phyloP scores from a whole-genome alignment of 768 basidiomycete genomes.

The Boletus fagicola region DNA sequence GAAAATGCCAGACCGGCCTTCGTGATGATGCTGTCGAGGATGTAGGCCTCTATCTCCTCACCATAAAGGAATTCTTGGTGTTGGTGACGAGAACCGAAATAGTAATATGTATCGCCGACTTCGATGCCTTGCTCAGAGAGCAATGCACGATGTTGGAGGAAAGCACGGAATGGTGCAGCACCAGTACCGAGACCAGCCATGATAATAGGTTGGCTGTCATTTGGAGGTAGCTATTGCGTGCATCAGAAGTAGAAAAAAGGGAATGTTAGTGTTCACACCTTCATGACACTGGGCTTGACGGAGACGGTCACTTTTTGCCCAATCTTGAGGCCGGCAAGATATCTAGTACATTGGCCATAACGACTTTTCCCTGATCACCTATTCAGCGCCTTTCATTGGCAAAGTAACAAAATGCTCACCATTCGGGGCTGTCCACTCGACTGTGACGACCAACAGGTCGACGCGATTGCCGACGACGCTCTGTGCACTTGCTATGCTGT shows the following conservation, averaged over 20 bases:
- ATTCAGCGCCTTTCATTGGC: conserved; percentile 4
- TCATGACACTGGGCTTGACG: conserved; percentile 99
- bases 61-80: conserved; percentile 97
- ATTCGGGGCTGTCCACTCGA: conserved; percentile 85
- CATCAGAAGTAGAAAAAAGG: conserved; percentile 7
- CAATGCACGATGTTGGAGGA: conserved; percentile 92
- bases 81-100: conserved; percentile 97
- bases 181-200: conserved; percentile 99
- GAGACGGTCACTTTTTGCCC: conserved; percentile 97
- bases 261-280: conserved; percentile 47
- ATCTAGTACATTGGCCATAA: conserved; percentile 95
- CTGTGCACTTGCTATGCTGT: conserved; percentile 96
- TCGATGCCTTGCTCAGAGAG: conserved; percentile 71
- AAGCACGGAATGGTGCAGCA: conserved; percentile 98
- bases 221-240: conserved; percentile 67
- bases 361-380: conserved; percentile 57
- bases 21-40: conserved; percentile 79
- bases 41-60: conserved; percentile 93
- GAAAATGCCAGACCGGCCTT: conserved; percentile 96
- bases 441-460: conserved; percentile 92
- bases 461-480: conserved; percentile 93
- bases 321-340: conserved; percentile 76
- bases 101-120: conserved; percentile 94
- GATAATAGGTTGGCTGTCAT: conserved; percentile 85
- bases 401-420: conserved; percentile 48